phyloP scores from a whole-genome alignment of 768 basidiomycete genomes.

The Peribolospora kevripleyi region DNA sequence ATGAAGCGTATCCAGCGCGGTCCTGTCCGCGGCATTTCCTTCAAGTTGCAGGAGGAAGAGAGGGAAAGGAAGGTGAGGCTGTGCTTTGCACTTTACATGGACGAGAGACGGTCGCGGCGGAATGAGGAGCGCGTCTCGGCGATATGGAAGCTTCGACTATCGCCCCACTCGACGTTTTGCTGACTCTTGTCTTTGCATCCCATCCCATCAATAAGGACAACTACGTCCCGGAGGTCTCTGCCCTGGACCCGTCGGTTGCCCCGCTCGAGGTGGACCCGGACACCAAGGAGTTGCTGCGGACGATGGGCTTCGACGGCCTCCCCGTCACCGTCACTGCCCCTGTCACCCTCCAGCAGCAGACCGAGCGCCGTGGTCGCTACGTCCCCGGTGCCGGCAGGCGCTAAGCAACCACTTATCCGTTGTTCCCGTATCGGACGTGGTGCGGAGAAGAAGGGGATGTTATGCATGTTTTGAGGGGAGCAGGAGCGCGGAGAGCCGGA shows the following conservation, averaged over 20 bases:
- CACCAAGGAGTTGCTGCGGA: constrained; percentile 75
- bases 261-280: constrained; percentile 74
- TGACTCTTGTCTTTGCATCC: no score
- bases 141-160: no score
- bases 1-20: constrained; percentile 99
- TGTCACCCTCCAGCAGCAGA: constrained; percentile 29
- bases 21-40: constrained; percentile 96
- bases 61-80: constrained; percentile 77
- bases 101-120: no score
- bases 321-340: constrained; percentile 43
- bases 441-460: no score
- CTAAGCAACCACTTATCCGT: no score
- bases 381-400: background rate
- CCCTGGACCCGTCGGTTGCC: constrained; percentile 47
- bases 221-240: constrained; percentile 79
- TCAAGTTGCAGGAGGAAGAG: constrained; percentile 99
- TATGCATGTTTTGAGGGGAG: no score
- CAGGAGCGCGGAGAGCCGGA: no score
- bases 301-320: constrained; percentile 89
- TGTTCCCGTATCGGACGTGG: no score
- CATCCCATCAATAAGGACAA: no score
- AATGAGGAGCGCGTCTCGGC: no score
- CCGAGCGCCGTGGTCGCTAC: constrained; percentile 42
- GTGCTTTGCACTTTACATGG: background rate
- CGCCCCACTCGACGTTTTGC: no score